Evolutionary conservation across 1,284 basidiomycete species (phyloP).

Genomic region (Cutaneotrichosporon sp.): DNA sequence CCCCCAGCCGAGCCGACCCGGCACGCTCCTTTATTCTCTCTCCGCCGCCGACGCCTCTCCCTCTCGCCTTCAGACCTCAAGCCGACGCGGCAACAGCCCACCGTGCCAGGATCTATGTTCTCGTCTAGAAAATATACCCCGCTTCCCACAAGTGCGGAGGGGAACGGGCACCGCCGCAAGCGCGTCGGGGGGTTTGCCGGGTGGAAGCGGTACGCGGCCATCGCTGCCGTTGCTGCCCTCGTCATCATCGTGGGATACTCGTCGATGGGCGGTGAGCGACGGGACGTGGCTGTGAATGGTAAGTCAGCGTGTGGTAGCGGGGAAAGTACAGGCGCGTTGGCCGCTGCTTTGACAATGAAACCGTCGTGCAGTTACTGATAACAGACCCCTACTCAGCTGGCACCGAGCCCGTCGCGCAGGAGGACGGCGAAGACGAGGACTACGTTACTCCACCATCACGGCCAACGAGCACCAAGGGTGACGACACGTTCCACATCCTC

Average conservation of each 20-base stretch:
- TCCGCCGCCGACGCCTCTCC: conserved; percentile 1
- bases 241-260: not conserved
- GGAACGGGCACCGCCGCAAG: conserved; percentile 26
- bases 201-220: conserved; percentile 40
- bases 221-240: conserved; percentile 10
- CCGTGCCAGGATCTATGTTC: conserved; percentile 32
- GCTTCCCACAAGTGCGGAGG: conserved; percentile 35
- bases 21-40: not conserved
- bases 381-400: conserved; percentile 17
- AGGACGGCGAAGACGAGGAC: conserved; percentile 22
- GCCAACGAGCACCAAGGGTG: conserved; percentile 22
- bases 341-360: too few relatives aligned
- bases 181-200: conserved; percentile 30
- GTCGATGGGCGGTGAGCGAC: not conserved
- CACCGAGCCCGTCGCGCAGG: conserved; percentile 1
- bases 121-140: conserved; percentile 39
- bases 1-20: not conserved
- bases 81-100: not conserved
- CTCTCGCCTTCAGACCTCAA: not conserved
- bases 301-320: not conserved
- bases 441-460: conserved; percentile 34
- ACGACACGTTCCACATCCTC: conserved; percentile 25
- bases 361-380: too few relatives aligned
- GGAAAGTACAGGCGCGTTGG: too few relatives aligned
- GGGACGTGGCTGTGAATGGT: conserved; percentile 17